These are phyloP conservation scores for Coemansia sp. DNA, from an alignment of 192 early-diverging fungal species.

Conservation along the genomic window DNA sequence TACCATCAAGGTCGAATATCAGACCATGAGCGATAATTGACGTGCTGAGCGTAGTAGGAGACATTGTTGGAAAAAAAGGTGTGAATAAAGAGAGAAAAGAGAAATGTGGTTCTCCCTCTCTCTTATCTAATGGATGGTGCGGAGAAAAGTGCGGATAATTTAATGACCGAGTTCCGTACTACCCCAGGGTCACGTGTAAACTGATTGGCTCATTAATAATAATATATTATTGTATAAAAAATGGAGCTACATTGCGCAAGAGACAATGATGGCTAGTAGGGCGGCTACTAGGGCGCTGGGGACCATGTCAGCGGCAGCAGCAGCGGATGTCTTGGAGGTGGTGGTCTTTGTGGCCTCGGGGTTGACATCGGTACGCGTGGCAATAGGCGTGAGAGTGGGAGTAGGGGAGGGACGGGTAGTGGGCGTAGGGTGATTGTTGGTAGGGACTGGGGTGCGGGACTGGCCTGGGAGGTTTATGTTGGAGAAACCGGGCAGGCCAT, in stretches of 20 bases:
- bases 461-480: constrained; percentile 25
- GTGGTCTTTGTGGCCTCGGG: neutral
- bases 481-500: constrained; percentile 1
- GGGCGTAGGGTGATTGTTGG: neutral
- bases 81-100: neutral
- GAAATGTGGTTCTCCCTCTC: no score
- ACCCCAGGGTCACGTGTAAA: neutral
- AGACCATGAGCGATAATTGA: neutral
- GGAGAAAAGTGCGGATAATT: neutral
- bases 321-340: neutral
- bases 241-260: neutral
- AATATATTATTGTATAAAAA: neutral
- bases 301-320: neutral
- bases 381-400: neutral
- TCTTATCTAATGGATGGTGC: neutral
- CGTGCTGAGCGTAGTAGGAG: neutral
- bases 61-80: neutral
- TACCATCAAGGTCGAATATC: constrained; percentile 35
- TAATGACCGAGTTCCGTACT: neutral
- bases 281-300: constrained; percentile 5
- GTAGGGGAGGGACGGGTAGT: neutral
- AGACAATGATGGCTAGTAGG: neutral
- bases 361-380: neutral
- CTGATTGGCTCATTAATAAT: neutral
- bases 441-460: neutral